phyloP scores from a whole-genome alignment of 805 yeast species.

The Debaryomyces castellii region DNA sequence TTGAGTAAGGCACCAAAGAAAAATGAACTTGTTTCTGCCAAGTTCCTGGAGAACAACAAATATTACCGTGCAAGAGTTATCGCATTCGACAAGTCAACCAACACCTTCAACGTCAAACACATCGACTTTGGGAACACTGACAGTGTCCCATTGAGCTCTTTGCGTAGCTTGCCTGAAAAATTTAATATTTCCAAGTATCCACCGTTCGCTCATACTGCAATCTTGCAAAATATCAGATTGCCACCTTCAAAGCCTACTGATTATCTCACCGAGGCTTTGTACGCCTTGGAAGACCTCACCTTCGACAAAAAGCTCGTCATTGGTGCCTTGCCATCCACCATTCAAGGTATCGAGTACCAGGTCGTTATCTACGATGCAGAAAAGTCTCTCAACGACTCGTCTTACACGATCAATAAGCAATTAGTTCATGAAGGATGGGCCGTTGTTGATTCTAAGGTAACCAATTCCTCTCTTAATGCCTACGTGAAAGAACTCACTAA shows the following conservation, averaged over 20 bases:
- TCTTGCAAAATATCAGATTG: conserved; percentile 50
- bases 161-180: conserved; percentile 54
- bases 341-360: conserved; percentile 45
- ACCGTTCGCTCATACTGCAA: conserved; percentile 56
- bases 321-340: conserved; percentile 43
- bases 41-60: conserved; percentile 50
- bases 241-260: conserved; percentile 60
- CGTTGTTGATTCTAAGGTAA: conserved; percentile 42
- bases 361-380: conserved; percentile 58
- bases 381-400: conserved; percentile 51
- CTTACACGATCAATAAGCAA: conserved; percentile 59
- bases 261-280: conserved; percentile 54
- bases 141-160: conserved; percentile 39
- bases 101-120: conserved; percentile 51
- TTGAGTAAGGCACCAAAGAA: conserved; percentile 46
- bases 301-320: conserved; percentile 56
- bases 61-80: conserved; percentile 59
- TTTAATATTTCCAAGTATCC: conserved; percentile 41
- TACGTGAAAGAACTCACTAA: conserved; percentile 33
- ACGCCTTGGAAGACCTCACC: conserved; percentile 51
- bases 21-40: conserved; percentile 58
- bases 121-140: conserved; percentile 62
- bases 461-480: conserved; percentile 31
- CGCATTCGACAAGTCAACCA: conserved; percentile 42
- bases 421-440: conserved; percentile 62